Percentiles rank a stretch among this genome's conserved stretches.
phyloP scores from a whole-genome alignment of 208 protist genomes.

The Naegleria lovaniensis region DNA sequence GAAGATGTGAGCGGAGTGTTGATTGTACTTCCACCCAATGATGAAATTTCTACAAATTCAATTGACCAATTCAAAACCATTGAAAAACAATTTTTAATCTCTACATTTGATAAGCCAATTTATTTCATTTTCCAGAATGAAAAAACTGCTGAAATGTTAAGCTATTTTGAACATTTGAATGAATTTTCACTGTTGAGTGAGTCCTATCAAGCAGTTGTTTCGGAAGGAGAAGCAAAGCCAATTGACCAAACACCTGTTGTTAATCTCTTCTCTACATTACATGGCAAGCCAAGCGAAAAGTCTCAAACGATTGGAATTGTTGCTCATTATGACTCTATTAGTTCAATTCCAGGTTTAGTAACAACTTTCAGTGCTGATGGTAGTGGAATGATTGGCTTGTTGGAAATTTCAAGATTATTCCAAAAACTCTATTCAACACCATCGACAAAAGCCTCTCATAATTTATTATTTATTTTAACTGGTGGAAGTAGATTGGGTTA shows the following conservation, averaged over 20 bases:
- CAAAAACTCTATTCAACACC: neutral
- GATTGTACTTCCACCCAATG: neutral
- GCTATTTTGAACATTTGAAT: neutral
- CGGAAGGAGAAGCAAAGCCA: neutral
- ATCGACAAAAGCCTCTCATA: neutral
- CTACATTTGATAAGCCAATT: slow-evolving; percentile 6
- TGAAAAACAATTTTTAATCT: neutral
- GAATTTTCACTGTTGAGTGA: neutral
- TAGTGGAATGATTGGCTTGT: neutral
- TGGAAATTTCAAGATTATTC: slow-evolving; percentile 21
- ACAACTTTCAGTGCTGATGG: neutral
- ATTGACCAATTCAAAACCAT: neutral
- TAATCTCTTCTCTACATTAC: neutral
- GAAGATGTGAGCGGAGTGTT: neutral
- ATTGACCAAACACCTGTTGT: neutral
- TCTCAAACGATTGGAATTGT: slow-evolving; percentile 6
- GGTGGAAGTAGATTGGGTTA: slow-evolving; percentile 8
- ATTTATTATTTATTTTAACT: slow-evolving; percentile 28
- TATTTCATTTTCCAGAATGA: neutral
- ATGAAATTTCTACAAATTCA: neutral
- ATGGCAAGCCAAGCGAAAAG: neutral
- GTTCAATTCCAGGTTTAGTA: neutral
- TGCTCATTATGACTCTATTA: slow-evolving; percentile 20
- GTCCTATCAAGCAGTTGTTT: neutral
- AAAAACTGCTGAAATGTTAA: neutral